Percentiles rank a stretch among this genome's conserved stretches.
These are phyloP conservation scores for Cryptococcus hybrid DNA, from an alignment of 1,284 basidiomycete genomes.

Conservation along the genomic window DNA sequence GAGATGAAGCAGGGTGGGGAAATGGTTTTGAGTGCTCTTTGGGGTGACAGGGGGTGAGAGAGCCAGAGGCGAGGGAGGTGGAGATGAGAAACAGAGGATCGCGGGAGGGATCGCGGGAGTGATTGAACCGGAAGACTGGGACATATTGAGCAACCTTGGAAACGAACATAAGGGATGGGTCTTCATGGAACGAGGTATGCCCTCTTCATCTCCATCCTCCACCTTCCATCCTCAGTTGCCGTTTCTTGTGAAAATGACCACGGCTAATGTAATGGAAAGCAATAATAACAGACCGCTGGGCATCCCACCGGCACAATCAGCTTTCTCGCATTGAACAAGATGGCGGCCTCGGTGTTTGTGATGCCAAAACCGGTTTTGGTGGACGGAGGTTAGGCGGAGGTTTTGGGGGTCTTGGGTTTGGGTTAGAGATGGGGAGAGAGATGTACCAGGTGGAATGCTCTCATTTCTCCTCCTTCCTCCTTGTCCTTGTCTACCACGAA, in stretches of 20 bases:
- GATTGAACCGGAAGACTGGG: slow-evolving; percentile 14
- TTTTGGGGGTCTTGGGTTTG: background rate
- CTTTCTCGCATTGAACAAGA: slow-evolving; percentile 30
- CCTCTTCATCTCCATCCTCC: background rate
- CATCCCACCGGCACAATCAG: slow-evolving; percentile 26
- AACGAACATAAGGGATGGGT: slow-evolving; percentile 9
- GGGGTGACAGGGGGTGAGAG: slow-evolving; percentile 7
- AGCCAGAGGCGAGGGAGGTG: background rate
- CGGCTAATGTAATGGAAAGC: slow-evolving; percentile 9
- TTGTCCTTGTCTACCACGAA: too few species aligned
- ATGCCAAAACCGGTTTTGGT: slow-evolving; percentile 4
- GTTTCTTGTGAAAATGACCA: background rate
- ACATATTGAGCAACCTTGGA: background rate
- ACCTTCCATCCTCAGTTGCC: too few species aligned
- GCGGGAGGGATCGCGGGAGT: slow-evolving; percentile 2
- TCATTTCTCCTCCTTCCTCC: too few species aligned
- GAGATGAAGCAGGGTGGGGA: slow-evolving; percentile 24
- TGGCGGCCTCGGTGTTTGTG: slow-evolving; percentile 24
- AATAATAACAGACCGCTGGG: slow-evolving; percentile 31
- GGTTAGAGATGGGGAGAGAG: too few species aligned
- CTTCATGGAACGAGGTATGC: slow-evolving; percentile 21
- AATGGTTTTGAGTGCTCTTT: slow-evolving; percentile 16
- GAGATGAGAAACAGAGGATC: too few species aligned
- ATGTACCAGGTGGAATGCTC: too few species aligned
- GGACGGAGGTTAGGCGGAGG: background rate